Evolutionary conservation across 768 basidiomycete genomes (phyloP).

Genomic region (Mycena latifolia): DNA sequence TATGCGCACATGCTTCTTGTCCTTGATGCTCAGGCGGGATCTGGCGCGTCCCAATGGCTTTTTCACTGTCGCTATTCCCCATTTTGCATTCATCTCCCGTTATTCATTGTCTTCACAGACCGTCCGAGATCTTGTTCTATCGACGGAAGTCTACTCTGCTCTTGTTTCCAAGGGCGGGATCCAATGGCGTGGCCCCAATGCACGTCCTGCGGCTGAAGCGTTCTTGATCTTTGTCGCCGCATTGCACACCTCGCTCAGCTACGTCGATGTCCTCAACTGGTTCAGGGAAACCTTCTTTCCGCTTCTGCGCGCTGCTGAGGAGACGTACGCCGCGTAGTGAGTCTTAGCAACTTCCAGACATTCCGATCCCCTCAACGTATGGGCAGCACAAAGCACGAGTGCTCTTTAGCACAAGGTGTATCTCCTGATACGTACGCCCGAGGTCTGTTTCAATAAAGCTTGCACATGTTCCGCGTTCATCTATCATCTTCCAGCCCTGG

Average conservation of each 20-base stretch:
- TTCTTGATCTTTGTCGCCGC: constrained; percentile 24
- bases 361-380: background rate
- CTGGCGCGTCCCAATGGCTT: constrained; percentile 9
- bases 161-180: constrained; percentile 10
- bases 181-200: constrained; percentile 10
- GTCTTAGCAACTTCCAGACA: background rate
- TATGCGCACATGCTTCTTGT: constrained; percentile 3
- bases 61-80: constrained; percentile 1
- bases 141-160: background rate
- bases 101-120: background rate
- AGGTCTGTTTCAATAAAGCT: background rate
- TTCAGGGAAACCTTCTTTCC: constrained; percentile 11
- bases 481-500: constrained; percentile 1
- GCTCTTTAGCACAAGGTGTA: background rate
- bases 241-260: constrained; percentile 12
- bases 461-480: background rate
- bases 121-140: constrained; percentile 7
- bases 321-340: background rate
- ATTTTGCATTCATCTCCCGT: background rate
- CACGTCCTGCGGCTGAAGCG: constrained; percentile 15
- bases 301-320: constrained; percentile 9
- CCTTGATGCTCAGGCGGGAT: constrained; percentile 11
- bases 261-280: constrained; percentile 4
- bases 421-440: constrained; percentile 1
- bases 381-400: background rate